phyloP scores from a whole-genome alignment of 1,139 yeast species.

The Pichia sp. region DNA sequence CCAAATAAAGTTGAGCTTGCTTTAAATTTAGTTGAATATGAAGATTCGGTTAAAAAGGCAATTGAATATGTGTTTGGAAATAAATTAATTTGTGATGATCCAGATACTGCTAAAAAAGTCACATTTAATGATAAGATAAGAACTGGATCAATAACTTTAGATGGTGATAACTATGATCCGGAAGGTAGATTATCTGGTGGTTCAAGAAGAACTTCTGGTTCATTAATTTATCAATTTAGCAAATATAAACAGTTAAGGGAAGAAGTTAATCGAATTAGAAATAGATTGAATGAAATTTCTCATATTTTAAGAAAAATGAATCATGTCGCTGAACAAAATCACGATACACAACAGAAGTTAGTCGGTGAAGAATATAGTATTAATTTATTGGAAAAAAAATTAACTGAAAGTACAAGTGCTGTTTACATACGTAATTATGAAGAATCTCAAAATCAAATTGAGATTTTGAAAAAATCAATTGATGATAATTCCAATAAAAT shows the following conservation, averaged over 20 bases:
- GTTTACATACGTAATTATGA: constrained; percentile 40
- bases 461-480: constrained; percentile 33
- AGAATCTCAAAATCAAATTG: constrained; percentile 45
- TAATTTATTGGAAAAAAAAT: constrained; percentile 51
- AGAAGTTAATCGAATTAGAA: constrained; percentile 35
- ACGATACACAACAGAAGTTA: constrained; percentile 56
- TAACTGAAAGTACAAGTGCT: constrained; percentile 57
- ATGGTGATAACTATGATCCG: constrained; percentile 95
- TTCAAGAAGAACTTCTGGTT: constrained; percentile 56
- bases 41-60: constrained; percentile 64
- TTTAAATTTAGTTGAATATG: constrained; percentile 69
- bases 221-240: constrained; percentile 62
- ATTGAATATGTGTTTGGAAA: constrained; percentile 91
- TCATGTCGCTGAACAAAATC: constrained; percentile 45
- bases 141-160: constrained; percentile 82
- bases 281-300: constrained; percentile 38
- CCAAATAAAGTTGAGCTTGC: constrained; percentile 90
- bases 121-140: constrained; percentile 81
- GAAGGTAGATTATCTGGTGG: constrained; percentile 97
- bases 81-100: constrained; percentile 79
- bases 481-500: constrained; percentile 23
- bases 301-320: constrained; percentile 42
- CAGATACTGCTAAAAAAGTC: constrained; percentile 79
- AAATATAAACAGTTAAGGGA: constrained; percentile 50
- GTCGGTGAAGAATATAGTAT: constrained; percentile 66